phyloP scores from a whole-genome alignment of 257 asterid genomes.

The Nicotiana sylvestris region DNA sequence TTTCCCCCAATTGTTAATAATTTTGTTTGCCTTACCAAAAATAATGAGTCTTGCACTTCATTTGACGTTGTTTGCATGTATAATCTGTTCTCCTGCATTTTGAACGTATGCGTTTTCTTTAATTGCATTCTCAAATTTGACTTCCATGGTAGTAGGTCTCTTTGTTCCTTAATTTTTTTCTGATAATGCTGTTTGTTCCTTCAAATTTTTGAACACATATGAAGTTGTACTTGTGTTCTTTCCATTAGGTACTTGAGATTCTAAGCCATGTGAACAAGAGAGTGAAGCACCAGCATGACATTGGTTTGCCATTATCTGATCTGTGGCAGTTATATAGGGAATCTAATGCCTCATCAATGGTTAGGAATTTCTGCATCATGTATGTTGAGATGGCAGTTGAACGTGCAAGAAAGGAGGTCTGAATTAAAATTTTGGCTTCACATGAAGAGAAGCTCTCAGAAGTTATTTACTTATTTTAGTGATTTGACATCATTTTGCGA shows the following conservation, averaged over 20 bases:
- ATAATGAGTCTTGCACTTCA: neutral
- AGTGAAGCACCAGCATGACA: slow-evolving; percentile 68
- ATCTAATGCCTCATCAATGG: slow-evolving; percentile 71
- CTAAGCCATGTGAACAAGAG: slow-evolving; percentile 93
- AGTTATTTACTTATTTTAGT: neutral
- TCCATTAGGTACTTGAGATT: slow-evolving; percentile 68
- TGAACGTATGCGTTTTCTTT: neutral
- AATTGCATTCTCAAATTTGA: neutral
- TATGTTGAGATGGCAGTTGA: slow-evolving; percentile 92
- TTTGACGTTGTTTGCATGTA: neutral
- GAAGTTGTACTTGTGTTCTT: neutral
- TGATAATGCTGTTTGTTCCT: neutral
- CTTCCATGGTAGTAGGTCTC: neutral
- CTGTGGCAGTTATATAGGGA: slow-evolving; percentile 80
- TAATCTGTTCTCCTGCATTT: neutral
- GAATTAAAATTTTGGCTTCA: slow-evolving; percentile 15
- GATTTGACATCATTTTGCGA: neutral
- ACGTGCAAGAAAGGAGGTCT: slow-evolving; percentile 71
- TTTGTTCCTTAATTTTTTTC: neutral
- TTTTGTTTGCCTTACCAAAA: too few species aligned
- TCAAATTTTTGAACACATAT: neutral
- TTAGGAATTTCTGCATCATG: slow-evolving; percentile 79
- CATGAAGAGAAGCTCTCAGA: neutral
- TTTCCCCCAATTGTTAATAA: too few species aligned
- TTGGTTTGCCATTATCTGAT: slow-evolving; percentile 69